These are phyloP conservation scores for Penicillium egyptiacum DNA, from an alignment of 495 filamentous ascomycete species.

Conservation along the genomic window DNA sequence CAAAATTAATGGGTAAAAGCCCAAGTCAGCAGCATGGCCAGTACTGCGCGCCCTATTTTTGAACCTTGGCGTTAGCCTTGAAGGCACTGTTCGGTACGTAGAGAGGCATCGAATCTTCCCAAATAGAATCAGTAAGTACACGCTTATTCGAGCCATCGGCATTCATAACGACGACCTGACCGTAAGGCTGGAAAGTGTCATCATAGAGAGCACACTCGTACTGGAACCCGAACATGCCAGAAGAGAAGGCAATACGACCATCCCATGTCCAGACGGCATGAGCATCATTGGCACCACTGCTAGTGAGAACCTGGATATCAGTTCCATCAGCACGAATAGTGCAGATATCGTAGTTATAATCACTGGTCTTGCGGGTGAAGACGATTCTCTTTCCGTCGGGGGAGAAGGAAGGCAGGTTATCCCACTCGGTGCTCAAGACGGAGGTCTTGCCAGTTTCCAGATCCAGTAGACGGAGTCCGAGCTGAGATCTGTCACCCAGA, in stretches of 20 bases:
- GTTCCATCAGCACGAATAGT: constrained; percentile 41
- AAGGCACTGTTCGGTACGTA: constrained; percentile 11
- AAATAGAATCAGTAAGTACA: constrained; percentile 32
- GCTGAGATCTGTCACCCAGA: constrained; percentile 18
- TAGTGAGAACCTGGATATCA: constrained; percentile 33
- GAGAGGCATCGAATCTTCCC: constrained; percentile 40
- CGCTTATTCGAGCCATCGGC: constrained; percentile 32
- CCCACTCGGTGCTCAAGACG: constrained; percentile 27
- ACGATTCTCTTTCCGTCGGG: constrained; percentile 31
- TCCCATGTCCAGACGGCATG: constrained; percentile 43
- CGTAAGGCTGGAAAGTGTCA: constrained; percentile 39
- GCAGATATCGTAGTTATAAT: constrained; percentile 38
- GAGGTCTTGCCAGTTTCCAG: constrained; percentile 26
- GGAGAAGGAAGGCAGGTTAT: constrained; percentile 36
- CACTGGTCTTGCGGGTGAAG: constrained; percentile 31
- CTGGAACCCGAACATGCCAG: constrained; percentile 37
- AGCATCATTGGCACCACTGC: constrained; percentile 40
- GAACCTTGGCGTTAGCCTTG: background rate
- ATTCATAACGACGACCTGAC: constrained; percentile 37
- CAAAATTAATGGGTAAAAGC: background rate
- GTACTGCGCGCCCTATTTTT: background rate
- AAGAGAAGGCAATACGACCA: constrained; percentile 34
- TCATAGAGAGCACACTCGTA: constrained; percentile 36
- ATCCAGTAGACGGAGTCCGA: constrained; percentile 32
- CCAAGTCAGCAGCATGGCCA: background rate